Evolutionary conservation across 129 eudicot species (phyloP), one percentile per base, ranked within the genome.

Genomic region (Smallanthus sonchifolius): DNA sequence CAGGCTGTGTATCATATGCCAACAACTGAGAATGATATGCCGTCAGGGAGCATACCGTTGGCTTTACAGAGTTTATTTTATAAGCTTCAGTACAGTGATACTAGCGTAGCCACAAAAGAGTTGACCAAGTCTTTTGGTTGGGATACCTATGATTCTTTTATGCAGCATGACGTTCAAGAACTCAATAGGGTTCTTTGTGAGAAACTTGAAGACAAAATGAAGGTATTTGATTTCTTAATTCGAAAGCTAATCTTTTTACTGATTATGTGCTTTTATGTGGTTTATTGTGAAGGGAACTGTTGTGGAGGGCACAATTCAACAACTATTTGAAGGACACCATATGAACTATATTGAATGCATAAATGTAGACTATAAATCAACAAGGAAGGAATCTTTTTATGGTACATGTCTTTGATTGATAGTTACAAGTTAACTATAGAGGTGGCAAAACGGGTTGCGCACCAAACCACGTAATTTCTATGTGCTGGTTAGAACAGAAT

Each of bases 1-100:
- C 84, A 92, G 98, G 96, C 98, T 70, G 98, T 92, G 44, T 92
- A 92, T 72, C 98, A 92, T 79, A 92, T 92, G 98, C 98, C 98
- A n/a, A 92, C 98, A 73, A 89, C 98, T 24, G 96, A 92, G 86
- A 89, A 89, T 78, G 98, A 92, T 57, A 80, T 84, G 80, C 96
- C 98, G 44, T 73, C 92, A 9, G 96, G 92, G 76, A 92, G 96
- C 83, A 92, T 92, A 80, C 98, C 98, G 28, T 75, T 92, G 75
- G 98, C 98, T 42, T 57, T 92, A 47, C 97, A 92, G 81, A 92
- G 96, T 84, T 87, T 92, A 64, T 92, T 92, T 74, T 89, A 85
- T 80, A 92, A 92, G 81, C 96, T 92, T 55, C 98, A 92, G 72
- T 89, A 89, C 48, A 87, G 84, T 81, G 96, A 89, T 73, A 79